phyloP scores from a whole-genome alignment of 768 basidiomycete genomes.

The Cyclocybe cylindracea region DNA sequence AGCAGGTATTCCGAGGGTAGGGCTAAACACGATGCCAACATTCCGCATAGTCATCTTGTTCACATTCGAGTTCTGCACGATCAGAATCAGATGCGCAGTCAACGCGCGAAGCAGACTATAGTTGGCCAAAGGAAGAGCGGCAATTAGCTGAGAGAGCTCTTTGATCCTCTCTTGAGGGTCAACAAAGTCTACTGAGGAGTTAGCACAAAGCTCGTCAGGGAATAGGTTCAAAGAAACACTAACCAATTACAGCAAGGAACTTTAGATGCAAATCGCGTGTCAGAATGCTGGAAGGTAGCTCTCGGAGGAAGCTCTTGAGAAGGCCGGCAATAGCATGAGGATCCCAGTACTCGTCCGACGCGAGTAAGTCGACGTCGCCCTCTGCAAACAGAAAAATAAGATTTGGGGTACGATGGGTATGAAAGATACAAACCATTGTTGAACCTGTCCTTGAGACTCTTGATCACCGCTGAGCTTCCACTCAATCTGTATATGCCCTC shows the following conservation, averaged over 20 bases:
- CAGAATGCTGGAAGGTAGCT: conserved; percentile 89
- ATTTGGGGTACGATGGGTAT: conserved; percentile 2
- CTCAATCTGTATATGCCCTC: conserved; percentile 97
- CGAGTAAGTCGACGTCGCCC: conserved; percentile 92
- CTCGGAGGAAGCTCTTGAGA: conserved; percentile 90
- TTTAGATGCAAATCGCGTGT: conserved; percentile 89
- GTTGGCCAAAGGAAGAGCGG: conserved; percentile 86
- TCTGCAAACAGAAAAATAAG: conserved; percentile 48
- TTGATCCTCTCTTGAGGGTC: conserved; percentile 85
- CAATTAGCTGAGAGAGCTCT: conserved; percentile 86
- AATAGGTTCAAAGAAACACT: conserved; percentile 28
- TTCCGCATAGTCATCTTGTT: conserved; percentile 99
- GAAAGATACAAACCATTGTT: conserved; percentile 65
- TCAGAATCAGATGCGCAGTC: conserved; percentile 91
- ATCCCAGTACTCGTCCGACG: conserved; percentile 93
- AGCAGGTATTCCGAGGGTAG: conserved; percentile 96
- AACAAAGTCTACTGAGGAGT: conserved; percentile 67
- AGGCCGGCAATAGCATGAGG: conserved; percentile 96
- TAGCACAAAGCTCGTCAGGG: conserved; percentile 9
- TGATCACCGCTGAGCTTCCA: conserved; percentile 94
- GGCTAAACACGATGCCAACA: conserved; percentile 98
- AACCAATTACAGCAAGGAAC: conserved; percentile 93
- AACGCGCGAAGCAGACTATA: conserved; percentile 93
- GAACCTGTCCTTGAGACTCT: conserved; percentile 89
- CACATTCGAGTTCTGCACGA: conserved; percentile 84